Percentiles rank a stretch among this genome's conserved stretches.
Conservation (phyloP, 1,284 basidiomycete species). For the Fomes fomentarius region DNA sequence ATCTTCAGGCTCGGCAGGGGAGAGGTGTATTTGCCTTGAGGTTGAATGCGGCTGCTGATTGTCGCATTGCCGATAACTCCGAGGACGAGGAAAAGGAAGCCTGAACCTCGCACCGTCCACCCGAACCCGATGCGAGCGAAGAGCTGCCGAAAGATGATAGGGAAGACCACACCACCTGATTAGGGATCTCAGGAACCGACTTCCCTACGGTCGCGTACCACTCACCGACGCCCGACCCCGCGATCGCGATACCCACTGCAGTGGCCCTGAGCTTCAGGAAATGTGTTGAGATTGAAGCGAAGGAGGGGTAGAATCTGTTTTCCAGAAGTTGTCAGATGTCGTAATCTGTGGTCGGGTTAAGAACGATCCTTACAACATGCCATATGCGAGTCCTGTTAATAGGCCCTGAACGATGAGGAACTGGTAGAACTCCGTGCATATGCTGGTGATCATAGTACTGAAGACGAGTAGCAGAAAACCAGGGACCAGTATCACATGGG, state of each 20-base stretch:
- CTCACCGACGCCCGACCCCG: conserved; percentile 35
- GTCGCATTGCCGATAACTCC: conserved; percentile 31
- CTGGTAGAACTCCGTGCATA: conserved; percentile 39
- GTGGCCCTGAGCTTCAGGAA: conserved; percentile 57
- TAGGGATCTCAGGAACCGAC: neutral
- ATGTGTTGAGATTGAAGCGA: conserved; percentile 45
- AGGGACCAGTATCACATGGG: conserved; percentile 33
- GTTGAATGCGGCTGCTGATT: conserved; percentile 31
- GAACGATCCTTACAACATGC: conserved; percentile 35
- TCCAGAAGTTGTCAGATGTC: too few species aligned
- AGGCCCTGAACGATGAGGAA: conserved; percentile 42
- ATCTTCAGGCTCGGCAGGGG: conserved; percentile 30
- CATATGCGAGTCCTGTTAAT: conserved; percentile 39
- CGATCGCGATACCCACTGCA: conserved; percentile 52
- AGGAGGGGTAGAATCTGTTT: conserved; percentile 34
- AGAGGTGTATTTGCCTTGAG: conserved; percentile 7
- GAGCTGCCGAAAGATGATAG: conserved; percentile 62
- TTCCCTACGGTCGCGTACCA: neutral
- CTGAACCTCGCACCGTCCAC: conserved; percentile 52
- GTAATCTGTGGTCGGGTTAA: too few species aligned
- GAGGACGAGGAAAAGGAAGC: conserved; percentile 36
- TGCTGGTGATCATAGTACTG: conserved; percentile 40
- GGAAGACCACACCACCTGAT: conserved; percentile 67
- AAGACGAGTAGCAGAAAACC: conserved; percentile 37
- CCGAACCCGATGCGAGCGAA: conserved; percentile 59